Evolutionary conservation across 2,329 filamentous ascomycete genomes (phyloP).

Genomic region (Claviceps africana): DNA sequence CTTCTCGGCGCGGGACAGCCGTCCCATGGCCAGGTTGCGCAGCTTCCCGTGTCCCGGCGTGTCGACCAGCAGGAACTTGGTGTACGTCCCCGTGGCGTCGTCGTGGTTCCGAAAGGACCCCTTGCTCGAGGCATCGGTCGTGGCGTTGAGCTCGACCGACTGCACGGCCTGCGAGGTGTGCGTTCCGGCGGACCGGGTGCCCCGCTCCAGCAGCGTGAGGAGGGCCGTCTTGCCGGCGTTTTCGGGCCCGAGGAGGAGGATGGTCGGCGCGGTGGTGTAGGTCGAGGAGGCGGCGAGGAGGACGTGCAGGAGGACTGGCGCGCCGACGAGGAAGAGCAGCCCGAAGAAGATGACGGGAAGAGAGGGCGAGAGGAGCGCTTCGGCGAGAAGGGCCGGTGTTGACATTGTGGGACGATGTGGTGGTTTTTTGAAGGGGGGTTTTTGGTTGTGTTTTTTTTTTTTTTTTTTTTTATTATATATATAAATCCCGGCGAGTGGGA

Average conservation of each 20-base stretch:
- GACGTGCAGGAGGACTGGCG: conserved; percentile 66
- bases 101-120: conserved; percentile 42
- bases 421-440: not conserved
- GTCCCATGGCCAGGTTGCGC: conserved; percentile 51
- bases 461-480: too few species aligned
- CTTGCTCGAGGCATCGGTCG: conserved; percentile 28
- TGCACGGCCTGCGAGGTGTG: conserved; percentile 40
- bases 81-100: conserved; percentile 39
- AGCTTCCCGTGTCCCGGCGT: conserved; percentile 95
- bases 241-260: conserved; percentile 69
- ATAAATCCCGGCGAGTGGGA: too few species aligned
- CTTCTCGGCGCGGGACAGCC: conserved; percentile 29
- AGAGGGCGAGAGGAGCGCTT: conserved; percentile 46
- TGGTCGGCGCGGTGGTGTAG: conserved; percentile 56
- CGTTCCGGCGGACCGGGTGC: conserved; percentile 30
- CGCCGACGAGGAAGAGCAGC: conserved; percentile 52
- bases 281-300: conserved; percentile 53
- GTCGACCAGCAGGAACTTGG: conserved; percentile 66
- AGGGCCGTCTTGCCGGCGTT: conserved; percentile 81
- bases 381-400: conserved; percentile 27
- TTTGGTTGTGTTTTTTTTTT: too few species aligned
- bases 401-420: conserved; percentile 19
- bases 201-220: conserved; percentile 56
- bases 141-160: conserved; percentile 40
- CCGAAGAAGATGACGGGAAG: conserved; percentile 51